These are phyloP conservation scores for Penicillium robsamsonii DNA, from an alignment of 495 filamentous ascomycete species.

Conservation along the genomic window DNA sequence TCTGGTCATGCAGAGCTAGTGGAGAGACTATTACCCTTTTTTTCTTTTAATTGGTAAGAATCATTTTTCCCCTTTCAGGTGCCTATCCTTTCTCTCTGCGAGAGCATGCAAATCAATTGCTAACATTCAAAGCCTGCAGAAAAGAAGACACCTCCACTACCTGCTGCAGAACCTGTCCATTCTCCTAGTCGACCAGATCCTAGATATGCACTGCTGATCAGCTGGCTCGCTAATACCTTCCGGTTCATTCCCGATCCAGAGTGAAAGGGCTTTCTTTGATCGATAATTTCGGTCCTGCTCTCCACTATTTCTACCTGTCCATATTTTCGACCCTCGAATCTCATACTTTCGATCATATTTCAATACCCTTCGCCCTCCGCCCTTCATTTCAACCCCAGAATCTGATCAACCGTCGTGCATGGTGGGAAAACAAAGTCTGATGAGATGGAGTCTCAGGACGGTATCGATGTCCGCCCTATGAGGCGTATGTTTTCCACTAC, in stretches of 20 bases:
- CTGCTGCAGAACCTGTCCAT: conserved; percentile 27
- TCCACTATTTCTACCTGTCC: conserved; percentile 4
- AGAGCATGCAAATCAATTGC: conserved; percentile 9
- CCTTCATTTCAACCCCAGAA: neutral
- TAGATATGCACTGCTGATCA: conserved; percentile 19
- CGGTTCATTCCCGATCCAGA: conserved; percentile 11
- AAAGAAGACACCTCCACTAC: conserved; percentile 16
- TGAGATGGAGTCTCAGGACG: conserved; percentile 52
- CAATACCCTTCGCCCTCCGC: neutral
- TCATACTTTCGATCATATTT: neutral
- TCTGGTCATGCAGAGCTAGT: conserved; percentile 18
- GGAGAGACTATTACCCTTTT: conserved; percentile 16
- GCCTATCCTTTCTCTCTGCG: conserved; percentile 5
- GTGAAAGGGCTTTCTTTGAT: conserved; percentile 15
- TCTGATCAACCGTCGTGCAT: conserved; percentile 23
- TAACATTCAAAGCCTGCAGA: conserved; percentile 34
- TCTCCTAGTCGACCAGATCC: conserved; percentile 32
- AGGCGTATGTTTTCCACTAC: conserved; percentile 41
- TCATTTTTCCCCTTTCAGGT: neutral
- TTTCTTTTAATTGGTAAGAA: conserved; percentile 17
- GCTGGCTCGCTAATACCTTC: conserved; percentile 13
- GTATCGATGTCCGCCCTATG: conserved; percentile 54
- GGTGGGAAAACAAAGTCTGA: conserved; percentile 28
- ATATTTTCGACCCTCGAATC: conserved; percentile 2
- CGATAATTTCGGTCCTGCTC: conserved; percentile 5